phyloP scores from a whole-genome alignment of 257 asterid genomes.

The Capsicum rhomboideum region DNA sequence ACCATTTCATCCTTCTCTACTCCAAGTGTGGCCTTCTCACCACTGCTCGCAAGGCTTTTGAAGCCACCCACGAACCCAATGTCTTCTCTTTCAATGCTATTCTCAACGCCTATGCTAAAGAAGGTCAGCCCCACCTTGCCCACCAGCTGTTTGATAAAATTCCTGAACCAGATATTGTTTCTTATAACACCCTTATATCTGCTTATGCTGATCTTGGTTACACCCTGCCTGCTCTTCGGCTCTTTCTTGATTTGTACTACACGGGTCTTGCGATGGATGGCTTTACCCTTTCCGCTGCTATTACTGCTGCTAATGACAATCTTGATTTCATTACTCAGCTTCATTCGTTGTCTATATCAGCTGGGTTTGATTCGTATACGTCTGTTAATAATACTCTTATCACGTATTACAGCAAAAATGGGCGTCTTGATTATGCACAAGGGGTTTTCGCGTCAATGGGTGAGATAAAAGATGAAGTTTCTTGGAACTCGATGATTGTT shows the following conservation, averaged over 20 bases:
- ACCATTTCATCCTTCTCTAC: slow-evolving; percentile 75
- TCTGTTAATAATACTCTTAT: slow-evolving; percentile 59
- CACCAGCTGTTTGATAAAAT: slow-evolving; percentile 59
- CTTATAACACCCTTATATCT: slow-evolving; percentile 74
- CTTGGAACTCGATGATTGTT: slow-evolving; percentile 84
- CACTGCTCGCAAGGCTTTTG: slow-evolving; percentile 47
- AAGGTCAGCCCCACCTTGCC: slow-evolving; percentile 35
- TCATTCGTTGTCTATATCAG: slow-evolving; percentile 37
- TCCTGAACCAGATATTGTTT: slow-evolving; percentile 65
- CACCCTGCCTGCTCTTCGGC: slow-evolving; percentile 25
- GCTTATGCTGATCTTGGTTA: slow-evolving; percentile 59
- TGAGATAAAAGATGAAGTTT: slow-evolving; percentile 50
- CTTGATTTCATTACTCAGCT: slow-evolving; percentile 36
- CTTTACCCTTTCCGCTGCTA: slow-evolving; percentile 52
- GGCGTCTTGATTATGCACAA: slow-evolving; percentile 34
- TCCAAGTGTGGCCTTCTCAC: slow-evolving; percentile 55
- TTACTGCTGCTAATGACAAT: slow-evolving; percentile 37
- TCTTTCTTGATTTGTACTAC: slow-evolving; percentile 29
- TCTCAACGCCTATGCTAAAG: slow-evolving; percentile 52
- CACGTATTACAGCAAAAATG: slow-evolving; percentile 42
- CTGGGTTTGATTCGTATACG: slow-evolving; percentile 42
- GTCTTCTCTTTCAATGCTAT: slow-evolving; percentile 68
- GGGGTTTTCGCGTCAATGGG: slow-evolving; percentile 44
- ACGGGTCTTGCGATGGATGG: slow-evolving; percentile 42
- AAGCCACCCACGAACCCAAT: slow-evolving; percentile 40